Evolutionary conservation across 1,284 basidiomycete species (phyloP), one percentile per base, ranked within the genome.

Genomic region (Agroathelia rolfsii): DNA sequence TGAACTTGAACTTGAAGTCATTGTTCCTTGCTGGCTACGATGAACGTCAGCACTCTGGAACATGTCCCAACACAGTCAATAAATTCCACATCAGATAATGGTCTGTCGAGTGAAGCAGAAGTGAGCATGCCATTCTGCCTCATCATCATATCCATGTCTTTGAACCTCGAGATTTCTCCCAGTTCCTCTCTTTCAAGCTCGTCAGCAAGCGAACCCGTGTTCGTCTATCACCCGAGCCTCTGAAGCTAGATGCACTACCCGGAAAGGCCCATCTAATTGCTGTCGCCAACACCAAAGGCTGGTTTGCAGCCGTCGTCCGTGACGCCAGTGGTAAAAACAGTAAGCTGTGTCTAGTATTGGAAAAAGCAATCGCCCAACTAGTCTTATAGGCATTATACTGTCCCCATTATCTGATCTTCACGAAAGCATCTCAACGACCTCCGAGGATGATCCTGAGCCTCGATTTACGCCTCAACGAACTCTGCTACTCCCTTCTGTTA

Each of bases 191-290:
- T 1, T 48, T 71, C 12, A 59, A 61, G 8, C 53, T 67, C n/a
- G 36, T 72, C 23, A 70, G 69, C 46, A 83, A 77, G 47, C 67
- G 72, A 35, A 58, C 67, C 22, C 73, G 80, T 39, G 59, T 78
- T 27, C 61, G 63, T 32, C 50, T 84, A 8, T 83, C 80, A 9
- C 50, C 61, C 4, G 47, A 63, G 13, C 58, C 64, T 2, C 50
- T 76, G 12, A 56, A 62, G 38, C 55, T 68, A 14, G 48, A 64
- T 10, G 39, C 58, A 2, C 45, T 65, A 29, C 57, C 62, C 1
- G 53, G 53, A 7, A 64, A 56, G 33, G 43, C 51, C 38, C 43
- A 59, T 42, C 49, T 79, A 12, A 69, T 85, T 41, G 64, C 71
- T 4, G 58, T 69, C 3, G 64, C 73, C 2, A 79, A 76, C 46